These are phyloP conservation scores for Jackrogersella minutella DNA, from an alignment of 495 filamentous ascomycete species.

Conservation along the genomic window DNA sequence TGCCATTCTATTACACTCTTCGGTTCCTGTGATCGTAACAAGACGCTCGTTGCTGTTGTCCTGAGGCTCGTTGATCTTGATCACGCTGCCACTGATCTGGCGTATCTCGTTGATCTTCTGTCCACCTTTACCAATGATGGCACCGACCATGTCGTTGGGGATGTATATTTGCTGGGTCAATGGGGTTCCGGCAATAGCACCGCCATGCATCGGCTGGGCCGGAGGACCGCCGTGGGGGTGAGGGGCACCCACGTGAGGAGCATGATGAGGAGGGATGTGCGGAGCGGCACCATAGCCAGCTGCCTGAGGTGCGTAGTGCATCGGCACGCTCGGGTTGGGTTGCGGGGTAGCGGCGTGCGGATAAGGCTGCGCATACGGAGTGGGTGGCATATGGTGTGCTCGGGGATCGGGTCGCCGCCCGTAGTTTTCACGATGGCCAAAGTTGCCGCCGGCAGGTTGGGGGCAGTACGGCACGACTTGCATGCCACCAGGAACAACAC, in stretches of 20 bases:
- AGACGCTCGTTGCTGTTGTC: slow-evolving; percentile 98
- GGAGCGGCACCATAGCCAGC: slow-evolving; percentile 74
- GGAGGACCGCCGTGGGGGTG: slow-evolving; percentile 65
- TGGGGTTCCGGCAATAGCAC: slow-evolving; percentile 76
- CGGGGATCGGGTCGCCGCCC: slow-evolving; percentile 76
- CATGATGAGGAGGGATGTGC: slow-evolving; percentile 77
- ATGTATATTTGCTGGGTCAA: slow-evolving; percentile 99
- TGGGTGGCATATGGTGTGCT: slow-evolving; percentile 59
- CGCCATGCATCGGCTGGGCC: slow-evolving; percentile 74
- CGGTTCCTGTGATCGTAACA: slow-evolving; percentile 96
- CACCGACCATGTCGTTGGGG: slow-evolving; percentile 99
- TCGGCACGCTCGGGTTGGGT: slow-evolving; percentile 68
- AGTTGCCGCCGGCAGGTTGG: slow-evolving; percentile 89
- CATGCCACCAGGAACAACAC: slow-evolving; percentile 94
- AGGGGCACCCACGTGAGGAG: slow-evolving; percentile 61
- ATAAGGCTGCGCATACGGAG: slow-evolving; percentile 65
- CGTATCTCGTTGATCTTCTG: slow-evolving; percentile 99
- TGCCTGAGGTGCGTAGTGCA: slow-evolving; percentile 70
- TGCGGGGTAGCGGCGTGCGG: slow-evolving; percentile 67
- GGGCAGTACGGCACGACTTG: slow-evolving; percentile 96
- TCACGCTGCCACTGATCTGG: slow-evolving; percentile 94
- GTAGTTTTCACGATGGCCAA: slow-evolving; percentile 88
- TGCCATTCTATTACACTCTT: slow-evolving; percentile 98
- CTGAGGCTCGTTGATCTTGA: slow-evolving; percentile 99
- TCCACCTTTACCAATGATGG: slow-evolving; percentile 98